Base-by-base conservation (phyloP, 1,284 basidiomycete genomes). In the Somion occarium region DNA sequence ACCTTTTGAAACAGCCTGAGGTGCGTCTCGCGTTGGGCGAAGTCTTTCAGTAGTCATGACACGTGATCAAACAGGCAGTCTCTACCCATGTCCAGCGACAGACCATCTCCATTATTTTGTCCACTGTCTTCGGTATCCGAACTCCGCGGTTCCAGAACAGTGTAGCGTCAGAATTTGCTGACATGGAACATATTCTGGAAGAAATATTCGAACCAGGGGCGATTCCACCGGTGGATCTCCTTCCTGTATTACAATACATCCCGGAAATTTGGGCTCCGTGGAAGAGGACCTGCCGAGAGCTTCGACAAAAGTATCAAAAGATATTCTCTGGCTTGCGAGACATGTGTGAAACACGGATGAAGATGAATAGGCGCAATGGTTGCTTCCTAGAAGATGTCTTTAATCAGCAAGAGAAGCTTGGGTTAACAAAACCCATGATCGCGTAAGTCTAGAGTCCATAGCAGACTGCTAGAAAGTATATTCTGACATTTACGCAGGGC, bases 211-310 rank as follows among this genome's bases (percentile, higher is more conserved):
- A 52, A 44, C 64, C 66, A 7, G 68, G 68, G 38, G 56, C 63
- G 30, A 59, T 61, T 18, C 66, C 71, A 7, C 68, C 69, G 13
- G 48, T 71, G 11, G 68, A 70, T 45, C 48, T 69, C 5, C 49
- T 71, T 34, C 69, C 69, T 5, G 54, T 67, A 50, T 61, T 70
- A 23, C 62, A 64, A 39, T 61, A 69, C 49, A 58, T 70, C 41
- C 69, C 69, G 4, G 64, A 63, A 49, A 43, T 61, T n/a, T 65
- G 62, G 58, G 69, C 69, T 2, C 44, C 58, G 11, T 70, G 69
- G 69, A 70, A 70, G 54, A 51, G 49, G 2, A 49, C 59, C 3
- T 60, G 56, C 39, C 53, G 55, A 18, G 46, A 61, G 24, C 55
- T 64, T 30, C 56, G 60, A 37, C 55, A 46, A 26, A 30, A 57